These are phyloP conservation scores for Thalassiosira sp. DNA, from an alignment of 352 stramenopile species.

Conservation along the genomic window DNA sequence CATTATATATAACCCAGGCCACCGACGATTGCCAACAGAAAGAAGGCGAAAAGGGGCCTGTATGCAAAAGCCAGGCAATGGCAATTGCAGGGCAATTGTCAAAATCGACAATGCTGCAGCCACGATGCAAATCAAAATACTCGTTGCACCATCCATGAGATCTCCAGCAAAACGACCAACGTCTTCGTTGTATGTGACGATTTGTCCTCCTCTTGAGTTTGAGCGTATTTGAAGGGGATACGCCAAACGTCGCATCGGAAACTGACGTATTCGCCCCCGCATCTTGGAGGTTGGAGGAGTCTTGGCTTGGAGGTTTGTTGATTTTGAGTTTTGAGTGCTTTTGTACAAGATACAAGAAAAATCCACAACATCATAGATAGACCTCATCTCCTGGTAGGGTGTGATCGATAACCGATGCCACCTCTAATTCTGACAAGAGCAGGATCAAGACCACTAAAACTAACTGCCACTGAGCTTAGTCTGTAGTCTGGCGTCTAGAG, in stretches of 20 bases:
- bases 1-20: not conserved
- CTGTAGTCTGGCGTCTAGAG: no score
- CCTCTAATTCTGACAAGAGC: no score
- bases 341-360: no score
- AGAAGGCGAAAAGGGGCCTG: not conserved
- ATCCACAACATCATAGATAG: no score
- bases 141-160: not conserved
- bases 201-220: slow-evolving; percentile 1
- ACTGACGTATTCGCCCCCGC: not conserved
- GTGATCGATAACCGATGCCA: no score
- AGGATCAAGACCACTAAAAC: no score
- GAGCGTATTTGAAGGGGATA: not conserved
- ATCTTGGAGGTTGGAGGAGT: no score
- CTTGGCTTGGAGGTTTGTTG: no score
- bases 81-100: not conserved
- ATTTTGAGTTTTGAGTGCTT: no score
- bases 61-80: not conserved
- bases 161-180: slow-evolving; percentile 3
- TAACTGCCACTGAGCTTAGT: no score
- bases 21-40: not conserved
- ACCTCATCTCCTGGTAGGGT: no score
- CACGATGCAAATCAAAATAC: not conserved
- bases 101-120: slow-evolving; percentile 4
- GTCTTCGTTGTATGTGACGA: not conserved
- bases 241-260: not conserved